Evolutionary conservation across 1,284 basidiomycete species (phyloP).

Genomic region (Gymnopus androsaceus): DNA sequence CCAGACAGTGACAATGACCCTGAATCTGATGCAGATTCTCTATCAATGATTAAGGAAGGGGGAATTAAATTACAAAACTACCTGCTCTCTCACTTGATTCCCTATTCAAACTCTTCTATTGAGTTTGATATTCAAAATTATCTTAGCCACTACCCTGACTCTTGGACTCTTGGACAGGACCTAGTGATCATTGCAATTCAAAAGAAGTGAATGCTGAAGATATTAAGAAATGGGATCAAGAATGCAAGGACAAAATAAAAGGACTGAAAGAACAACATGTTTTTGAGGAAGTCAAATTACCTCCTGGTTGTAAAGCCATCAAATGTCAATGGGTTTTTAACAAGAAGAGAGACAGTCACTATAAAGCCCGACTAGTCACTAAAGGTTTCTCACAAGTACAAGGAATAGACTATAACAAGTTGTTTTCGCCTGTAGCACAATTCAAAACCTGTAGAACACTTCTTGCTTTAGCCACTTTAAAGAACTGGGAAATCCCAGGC

Average conservation of each 20-base stretch:
- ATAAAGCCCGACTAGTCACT: too few species aligned
- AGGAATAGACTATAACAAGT: too few species aligned
- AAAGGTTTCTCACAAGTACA: too few species aligned
- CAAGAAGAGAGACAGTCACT: too few species aligned
- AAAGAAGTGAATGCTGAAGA: background rate
- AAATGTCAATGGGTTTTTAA: too few species aligned
- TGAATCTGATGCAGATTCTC: background rate
- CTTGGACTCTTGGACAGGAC: background rate
- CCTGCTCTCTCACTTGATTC: background rate
- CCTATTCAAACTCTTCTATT: background rate
- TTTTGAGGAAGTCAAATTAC: conserved; percentile 19
- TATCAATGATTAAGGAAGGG: background rate
- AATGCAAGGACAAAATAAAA: conserved; percentile 19
- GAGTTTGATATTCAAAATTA: background rate
- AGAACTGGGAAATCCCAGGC: too few species aligned
- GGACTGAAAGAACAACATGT: conserved; percentile 14
- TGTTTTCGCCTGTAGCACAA: too few species aligned
- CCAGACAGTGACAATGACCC: too few species aligned
- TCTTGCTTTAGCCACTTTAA: too few species aligned
- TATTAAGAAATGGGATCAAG: conserved; percentile 18
- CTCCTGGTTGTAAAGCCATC: too few species aligned
- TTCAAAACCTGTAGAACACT: too few species aligned
- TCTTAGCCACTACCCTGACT: too few species aligned
- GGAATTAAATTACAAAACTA: background rate
- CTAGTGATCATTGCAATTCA: conserved; percentile 11